phyloP scores from a whole-genome alignment of 202 grass and related monocot species.

The Schoenoplectus tabernaemontani region DNA sequence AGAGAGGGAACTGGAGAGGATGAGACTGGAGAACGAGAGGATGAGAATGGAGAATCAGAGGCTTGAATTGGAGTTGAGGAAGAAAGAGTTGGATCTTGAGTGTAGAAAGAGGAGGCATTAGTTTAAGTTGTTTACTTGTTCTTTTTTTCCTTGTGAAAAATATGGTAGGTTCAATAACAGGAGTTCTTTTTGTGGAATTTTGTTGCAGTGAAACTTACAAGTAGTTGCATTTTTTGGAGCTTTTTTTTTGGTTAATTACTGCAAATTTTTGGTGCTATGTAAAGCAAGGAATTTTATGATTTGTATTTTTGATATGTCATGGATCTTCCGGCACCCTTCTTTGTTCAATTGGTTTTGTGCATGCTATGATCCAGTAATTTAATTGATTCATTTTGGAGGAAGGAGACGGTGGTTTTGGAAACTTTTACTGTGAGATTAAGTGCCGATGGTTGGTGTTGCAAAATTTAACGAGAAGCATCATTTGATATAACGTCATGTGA shows the following conservation, averaged over 20 bases:
- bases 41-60: slow-evolving; percentile 75
- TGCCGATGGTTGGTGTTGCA: neutral
- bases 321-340: neutral
- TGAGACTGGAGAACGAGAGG: slow-evolving; percentile 69
- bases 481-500: too few species aligned
- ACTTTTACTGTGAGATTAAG: neutral
- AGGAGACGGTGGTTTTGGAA: neutral
- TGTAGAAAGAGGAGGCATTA: slow-evolving; percentile 36
- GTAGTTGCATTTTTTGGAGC: neutral
- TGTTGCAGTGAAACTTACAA: neutral
- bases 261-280: slow-evolving; percentile 4
- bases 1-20: slow-evolving; percentile 63
- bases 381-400: neutral
- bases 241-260: neutral
- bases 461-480: too few species aligned
- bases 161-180: neutral
- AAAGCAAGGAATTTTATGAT: neutral
- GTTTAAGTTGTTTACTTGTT: slow-evolving; percentile 9
- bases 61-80: slow-evolving; percentile 55
- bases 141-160: neutral
- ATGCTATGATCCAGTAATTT: neutral
- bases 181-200: neutral
- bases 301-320: neutral
- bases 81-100: slow-evolving; percentile 64
- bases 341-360: neutral